Conservation (phyloP, 371 early-diverging fungal genomes). For the Mortierella polycephala region DNA sequence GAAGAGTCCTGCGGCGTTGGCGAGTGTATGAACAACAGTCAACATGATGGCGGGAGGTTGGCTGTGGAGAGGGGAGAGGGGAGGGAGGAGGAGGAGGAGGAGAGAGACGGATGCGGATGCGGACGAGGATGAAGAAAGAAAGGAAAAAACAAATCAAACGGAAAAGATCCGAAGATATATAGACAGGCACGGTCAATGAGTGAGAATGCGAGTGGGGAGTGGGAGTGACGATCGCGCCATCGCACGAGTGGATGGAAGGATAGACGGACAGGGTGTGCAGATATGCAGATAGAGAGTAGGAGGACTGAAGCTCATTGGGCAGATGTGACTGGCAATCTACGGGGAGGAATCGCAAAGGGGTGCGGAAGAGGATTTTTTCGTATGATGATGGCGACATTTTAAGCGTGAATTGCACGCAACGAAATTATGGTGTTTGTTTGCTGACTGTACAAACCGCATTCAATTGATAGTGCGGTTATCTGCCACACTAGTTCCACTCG, state of each 20-base stretch:
- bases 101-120: too few species aligned
- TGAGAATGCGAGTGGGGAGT: background rate
- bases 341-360: background rate
- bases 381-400: conserved; percentile 5
- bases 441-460: too few species aligned
- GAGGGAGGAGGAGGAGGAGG: conserved; percentile 7
- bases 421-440: too few species aligned
- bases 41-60: conserved; percentile 17
- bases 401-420: too few species aligned
- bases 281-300: background rate
- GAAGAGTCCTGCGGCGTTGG: conserved; percentile 50
- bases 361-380: background rate
- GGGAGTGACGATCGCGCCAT: conserved; percentile 8
- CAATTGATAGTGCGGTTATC: too few species aligned
- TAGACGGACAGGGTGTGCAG: background rate
- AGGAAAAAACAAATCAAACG: background rate
- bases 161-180: background rate
- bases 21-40: conserved; percentile 51
- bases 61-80: background rate
- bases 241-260: background rate
- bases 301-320: background rate
- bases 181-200: background rate
- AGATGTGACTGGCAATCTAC: conserved; percentile 9
- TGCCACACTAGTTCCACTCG: too few species aligned
- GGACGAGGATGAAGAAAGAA: background rate